Base-by-base conservation (phyloP, 2,329 filamentous ascomycete species). In the Colletotrichum sp. region DNA sequence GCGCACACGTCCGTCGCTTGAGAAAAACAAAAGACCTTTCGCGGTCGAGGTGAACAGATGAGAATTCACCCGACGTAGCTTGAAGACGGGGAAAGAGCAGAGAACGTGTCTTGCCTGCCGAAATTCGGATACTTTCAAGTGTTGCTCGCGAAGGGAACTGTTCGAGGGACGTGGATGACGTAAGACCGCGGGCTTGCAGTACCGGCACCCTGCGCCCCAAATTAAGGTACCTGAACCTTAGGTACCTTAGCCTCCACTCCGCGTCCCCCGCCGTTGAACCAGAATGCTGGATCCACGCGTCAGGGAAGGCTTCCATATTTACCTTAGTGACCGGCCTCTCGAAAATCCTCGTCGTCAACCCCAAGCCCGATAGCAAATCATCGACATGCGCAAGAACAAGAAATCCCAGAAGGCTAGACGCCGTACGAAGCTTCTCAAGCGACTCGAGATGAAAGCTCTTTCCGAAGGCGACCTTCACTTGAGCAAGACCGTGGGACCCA, bases 61-160 rank as follows among this genome's bases (percentile, higher is more conserved):
- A 48, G 10, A 48, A 1, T 21, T 21, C 43, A 48, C 43, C 43
- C n/a, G 0, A 48, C 6, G 10, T 13, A 48, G 0, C 5, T 7
- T 13, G n/a, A 13, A 48, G 43, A 48, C 0, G 43, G 0, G 43
- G n/a, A 48, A 48, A n/a, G 43, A 21, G n/a, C 10, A 21, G 43
- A 52, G 43, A 52, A 0, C 3, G 43, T 52, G 10, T 0, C 43
- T 48, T 4, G 0, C 9, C 9, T 48, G 39, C 39, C 18, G 18
- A 48, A 12, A 1, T 2, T 6, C 1, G 9, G 8, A 0, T 43
- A 18, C 39, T 9, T n/a, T n/a, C n/a, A n/a, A n/a, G n/a, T n/a
- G n/a, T n/a, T n/a, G n/a, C n/a, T n/a, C n/a, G n/a, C n/a, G n/a
- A n/a, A n/a, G n/a, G n/a, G n/a, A n/a, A n/a, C n/a, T n/a, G n/a